Evolutionary conservation across 2,329 filamentous ascomycete genomes (phyloP).

Genomic region (Exophiala spinifera): DNA sequence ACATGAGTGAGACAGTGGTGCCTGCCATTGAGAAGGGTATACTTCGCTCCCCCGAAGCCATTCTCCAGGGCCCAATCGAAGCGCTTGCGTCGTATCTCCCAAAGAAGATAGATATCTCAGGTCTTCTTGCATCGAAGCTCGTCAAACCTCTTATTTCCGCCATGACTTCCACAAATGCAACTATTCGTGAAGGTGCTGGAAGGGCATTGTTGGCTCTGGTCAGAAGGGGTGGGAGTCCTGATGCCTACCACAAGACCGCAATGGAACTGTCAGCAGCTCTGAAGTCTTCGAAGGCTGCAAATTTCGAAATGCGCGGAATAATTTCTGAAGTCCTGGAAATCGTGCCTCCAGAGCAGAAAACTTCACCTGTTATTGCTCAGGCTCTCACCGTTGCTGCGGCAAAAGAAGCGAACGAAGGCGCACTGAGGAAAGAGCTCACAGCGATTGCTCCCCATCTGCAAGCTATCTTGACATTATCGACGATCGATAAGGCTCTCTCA

Average conservation of each 20-base stretch:
- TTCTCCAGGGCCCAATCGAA: constrained; percentile 74
- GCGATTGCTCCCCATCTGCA: constrained; percentile 65
- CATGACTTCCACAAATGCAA: constrained; percentile 81
- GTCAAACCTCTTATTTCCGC: constrained; percentile 86
- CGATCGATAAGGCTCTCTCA: constrained; percentile 63
- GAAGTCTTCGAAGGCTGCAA: constrained; percentile 78
- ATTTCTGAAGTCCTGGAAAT: constrained; percentile 76
- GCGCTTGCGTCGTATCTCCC: constrained; percentile 71
- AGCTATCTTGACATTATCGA: constrained; percentile 60
- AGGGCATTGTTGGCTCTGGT: constrained; percentile 71
- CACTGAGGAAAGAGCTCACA: constrained; percentile 70
- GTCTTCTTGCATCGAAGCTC: constrained; percentile 66
- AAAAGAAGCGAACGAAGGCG: constrained; percentile 87
- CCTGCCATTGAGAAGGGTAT: constrained; percentile 85
- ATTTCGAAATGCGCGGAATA: constrained; percentile 77
- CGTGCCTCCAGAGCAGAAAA: constrained; percentile 57
- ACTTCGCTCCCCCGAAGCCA: constrained; percentile 82
- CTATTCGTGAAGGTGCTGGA: constrained; percentile 72
- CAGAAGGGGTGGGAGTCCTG: constrained; percentile 56
- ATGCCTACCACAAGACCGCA: constrained; percentile 63
- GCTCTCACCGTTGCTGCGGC: constrained; percentile 66
- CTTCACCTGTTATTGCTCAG: constrained; percentile 64
- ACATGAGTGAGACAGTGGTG: constrained; percentile 71
- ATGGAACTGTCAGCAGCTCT: constrained; percentile 77
- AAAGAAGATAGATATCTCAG: constrained; percentile 70